These are phyloP conservation scores for Aspergillus neoniger DNA, from an alignment of 2,329 filamentous ascomycete species.

Conservation along the genomic window DNA sequence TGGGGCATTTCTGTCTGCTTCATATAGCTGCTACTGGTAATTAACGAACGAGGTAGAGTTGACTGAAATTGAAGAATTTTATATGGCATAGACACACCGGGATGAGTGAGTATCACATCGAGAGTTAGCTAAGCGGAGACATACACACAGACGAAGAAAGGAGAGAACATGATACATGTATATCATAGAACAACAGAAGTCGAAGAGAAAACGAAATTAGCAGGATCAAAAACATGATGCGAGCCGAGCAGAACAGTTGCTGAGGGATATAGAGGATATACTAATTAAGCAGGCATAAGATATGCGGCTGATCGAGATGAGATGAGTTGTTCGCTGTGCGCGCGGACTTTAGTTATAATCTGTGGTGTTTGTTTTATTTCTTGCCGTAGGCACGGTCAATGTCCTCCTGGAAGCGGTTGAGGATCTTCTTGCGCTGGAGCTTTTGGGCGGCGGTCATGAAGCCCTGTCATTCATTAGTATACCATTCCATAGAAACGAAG, in stretches of 20 bases:
- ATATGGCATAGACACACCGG: background rate
- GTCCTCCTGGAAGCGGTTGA: conserved; percentile 62
- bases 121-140: no score
- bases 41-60: no score
- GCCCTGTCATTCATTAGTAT: conserved; percentile 50
- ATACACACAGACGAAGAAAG: background rate
- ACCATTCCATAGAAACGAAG: background rate
- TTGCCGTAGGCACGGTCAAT: conserved; percentile 63
- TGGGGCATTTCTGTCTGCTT: no score
- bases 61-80: background rate
- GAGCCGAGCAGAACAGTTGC: background rate
- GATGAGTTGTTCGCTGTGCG: background rate
- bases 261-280: background rate
- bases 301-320: background rate
- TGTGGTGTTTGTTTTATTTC: conserved; percentile 31
- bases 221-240: background rate
- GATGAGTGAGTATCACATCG: background rate
- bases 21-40: no score
- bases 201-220: background rate
- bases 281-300: background rate
- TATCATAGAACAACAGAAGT: background rate
- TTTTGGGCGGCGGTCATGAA: conserved; percentile 72
- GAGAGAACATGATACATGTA: background rate
- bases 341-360: background rate
- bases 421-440: conserved; percentile 68